A percentile compares a stretch with the other conserved stretches of the same genome.
Conservation (phyloP, 225 moss, liverwort and hornwort genomes). For the Sphagnum contortum region DNA sequence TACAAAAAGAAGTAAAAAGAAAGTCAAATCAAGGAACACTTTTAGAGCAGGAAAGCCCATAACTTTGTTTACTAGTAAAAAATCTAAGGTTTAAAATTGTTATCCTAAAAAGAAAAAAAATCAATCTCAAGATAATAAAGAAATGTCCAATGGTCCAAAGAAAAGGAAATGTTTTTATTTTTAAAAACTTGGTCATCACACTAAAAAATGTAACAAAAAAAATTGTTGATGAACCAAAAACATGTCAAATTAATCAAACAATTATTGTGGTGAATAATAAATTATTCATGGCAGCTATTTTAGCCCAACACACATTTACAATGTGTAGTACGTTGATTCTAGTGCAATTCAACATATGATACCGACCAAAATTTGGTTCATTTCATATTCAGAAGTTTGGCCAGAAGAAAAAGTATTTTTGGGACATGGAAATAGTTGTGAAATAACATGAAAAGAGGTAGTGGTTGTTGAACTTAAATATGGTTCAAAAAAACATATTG, state of each 20-base stretch:
- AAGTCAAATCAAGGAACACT: not conserved
- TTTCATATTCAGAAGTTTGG: not conserved
- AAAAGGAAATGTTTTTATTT: slow-evolving; percentile 1
- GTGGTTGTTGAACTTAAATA: not conserved
- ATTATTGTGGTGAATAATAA: not conserved
- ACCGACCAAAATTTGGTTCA: not conserved
- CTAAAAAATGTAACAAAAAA: not conserved
- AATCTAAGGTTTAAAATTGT: not conserved
- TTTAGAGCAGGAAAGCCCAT: not conserved
- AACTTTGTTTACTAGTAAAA: not conserved
- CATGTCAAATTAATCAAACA: not conserved
- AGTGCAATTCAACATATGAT: not conserved
- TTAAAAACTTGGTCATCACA: not conserved
- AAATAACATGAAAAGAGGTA: not conserved
- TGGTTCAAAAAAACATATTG: slow-evolving; percentile 2
- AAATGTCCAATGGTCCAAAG: not conserved
- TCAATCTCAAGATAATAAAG: slow-evolving; percentile 1
- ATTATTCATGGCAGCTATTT: not conserved
- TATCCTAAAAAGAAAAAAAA: slow-evolving; percentile 5
- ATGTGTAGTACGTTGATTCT: not conserved
- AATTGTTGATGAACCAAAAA: not conserved
- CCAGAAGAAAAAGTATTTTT: slow-evolving; percentile 2
- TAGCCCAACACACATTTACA: not conserved
- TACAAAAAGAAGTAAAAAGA: slow-evolving; percentile 1
- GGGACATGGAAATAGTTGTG: not conserved